Conservation (phyloP, 1,284 basidiomycete genomes). For the Rhodotorula glutinis region DNA sequence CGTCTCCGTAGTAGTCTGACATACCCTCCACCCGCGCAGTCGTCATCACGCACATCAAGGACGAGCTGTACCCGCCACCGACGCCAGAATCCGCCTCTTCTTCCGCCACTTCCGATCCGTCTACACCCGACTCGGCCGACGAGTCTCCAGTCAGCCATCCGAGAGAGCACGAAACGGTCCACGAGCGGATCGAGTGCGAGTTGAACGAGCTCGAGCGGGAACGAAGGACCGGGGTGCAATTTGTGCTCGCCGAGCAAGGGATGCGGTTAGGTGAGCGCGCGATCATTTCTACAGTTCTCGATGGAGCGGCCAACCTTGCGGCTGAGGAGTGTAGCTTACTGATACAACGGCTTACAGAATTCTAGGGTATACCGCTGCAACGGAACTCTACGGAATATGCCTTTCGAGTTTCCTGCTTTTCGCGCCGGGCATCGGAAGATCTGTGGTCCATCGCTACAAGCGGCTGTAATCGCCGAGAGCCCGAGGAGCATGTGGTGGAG, state of each 20-base stretch:
- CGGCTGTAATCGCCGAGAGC: no score
- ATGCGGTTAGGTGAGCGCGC: constrained; percentile 25
- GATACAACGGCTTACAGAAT: no score
- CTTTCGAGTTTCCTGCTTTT: no score
- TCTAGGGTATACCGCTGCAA: no score
- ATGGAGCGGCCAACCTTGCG: no score
- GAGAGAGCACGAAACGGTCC: constrained; percentile 25
- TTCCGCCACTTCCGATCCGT: not conserved
- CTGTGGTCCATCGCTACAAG: no score
- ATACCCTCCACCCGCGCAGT: constrained; percentile 56
- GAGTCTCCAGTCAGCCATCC: no score
- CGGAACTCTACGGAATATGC: no score
- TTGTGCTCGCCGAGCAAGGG: constrained; percentile 33
- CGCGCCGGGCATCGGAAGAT: no score
- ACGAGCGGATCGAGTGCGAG: constrained; percentile 38
- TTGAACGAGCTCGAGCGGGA: constrained; percentile 32
- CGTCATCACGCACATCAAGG: constrained; percentile 77
- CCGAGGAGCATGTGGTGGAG: no score
- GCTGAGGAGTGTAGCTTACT: no score
- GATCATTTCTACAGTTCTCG: no score
- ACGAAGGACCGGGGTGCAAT: constrained; percentile 25
- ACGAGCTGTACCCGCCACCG: constrained; percentile 47
- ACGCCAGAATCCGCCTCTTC: not conserved
- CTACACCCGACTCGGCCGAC: not conserved
- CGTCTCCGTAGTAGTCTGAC: constrained; percentile 49